phyloP scores from a whole-genome alignment of 2,329 filamentous ascomycete genomes.

The Colletotrichum navitas region DNA sequence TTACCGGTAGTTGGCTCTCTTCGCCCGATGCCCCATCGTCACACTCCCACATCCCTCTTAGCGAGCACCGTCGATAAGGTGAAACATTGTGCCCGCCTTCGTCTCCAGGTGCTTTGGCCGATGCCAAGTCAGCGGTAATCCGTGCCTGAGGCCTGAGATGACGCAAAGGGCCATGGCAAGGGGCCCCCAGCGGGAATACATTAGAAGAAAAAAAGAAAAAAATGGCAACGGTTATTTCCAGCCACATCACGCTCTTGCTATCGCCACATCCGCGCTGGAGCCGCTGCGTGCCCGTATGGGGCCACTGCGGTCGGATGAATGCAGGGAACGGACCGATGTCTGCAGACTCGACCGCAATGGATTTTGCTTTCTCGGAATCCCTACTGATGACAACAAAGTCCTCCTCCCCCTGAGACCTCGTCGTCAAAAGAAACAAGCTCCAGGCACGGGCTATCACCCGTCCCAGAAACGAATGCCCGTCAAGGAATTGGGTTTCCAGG shows the following conservation, averaged over 20 bases:
- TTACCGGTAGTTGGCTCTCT: not conserved
- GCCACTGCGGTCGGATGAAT: not conserved
- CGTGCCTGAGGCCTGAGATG: too few relatives aligned
- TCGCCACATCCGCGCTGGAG: not conserved
- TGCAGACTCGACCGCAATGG: not conserved
- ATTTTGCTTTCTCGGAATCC: not conserved
- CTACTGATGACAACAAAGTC: not conserved
- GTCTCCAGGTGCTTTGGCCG: too few relatives aligned
- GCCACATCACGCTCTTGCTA: not conserved
- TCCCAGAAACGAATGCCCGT: not conserved
- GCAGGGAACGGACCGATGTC: not conserved
- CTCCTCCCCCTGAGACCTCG: not conserved
- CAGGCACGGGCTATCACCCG: not conserved
- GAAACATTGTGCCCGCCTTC: constrained; percentile 2
- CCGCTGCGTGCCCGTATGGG: not conserved
- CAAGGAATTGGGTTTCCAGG: not conserved
- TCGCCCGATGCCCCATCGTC: not conserved
- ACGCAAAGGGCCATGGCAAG: not conserved
- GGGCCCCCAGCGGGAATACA: not conserved
- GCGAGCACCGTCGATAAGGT: constrained; percentile 3
- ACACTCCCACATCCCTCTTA: not conserved
- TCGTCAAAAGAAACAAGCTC: not conserved
- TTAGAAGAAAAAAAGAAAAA: too few relatives aligned
- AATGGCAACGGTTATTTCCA: not conserved
- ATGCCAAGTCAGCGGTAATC: too few relatives aligned